Percentiles rank a stretch among this genome's conserved stretches.
These are phyloP conservation scores for Cystofilobasidium bisporidii DNA, from an alignment of 768 basidiomycete species.

Conservation along the genomic window DNA sequence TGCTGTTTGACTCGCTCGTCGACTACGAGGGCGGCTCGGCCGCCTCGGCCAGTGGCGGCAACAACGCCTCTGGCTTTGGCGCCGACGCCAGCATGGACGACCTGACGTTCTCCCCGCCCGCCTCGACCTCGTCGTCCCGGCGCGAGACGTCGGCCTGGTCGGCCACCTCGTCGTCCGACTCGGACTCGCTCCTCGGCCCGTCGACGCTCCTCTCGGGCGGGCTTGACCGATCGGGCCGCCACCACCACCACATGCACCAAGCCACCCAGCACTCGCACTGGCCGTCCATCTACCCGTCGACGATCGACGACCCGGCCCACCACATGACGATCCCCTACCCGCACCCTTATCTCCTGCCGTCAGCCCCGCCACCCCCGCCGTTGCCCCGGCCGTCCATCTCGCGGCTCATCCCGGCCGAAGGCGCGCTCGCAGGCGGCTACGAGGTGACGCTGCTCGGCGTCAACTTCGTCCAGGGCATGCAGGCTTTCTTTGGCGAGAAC, in stretches of 20 bases:
- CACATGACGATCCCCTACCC: slow-evolving; percentile 19
- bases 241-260: too few species aligned
- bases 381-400: slow-evolving; percentile 56
- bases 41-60: background rate
- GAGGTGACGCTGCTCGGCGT: slow-evolving; percentile 89
- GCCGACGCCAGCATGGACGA: background rate
- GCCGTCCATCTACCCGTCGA: slow-evolving; percentile 41
- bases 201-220: background rate
- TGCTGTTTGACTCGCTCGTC: slow-evolving; percentile 23
- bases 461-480: slow-evolving; percentile 55
- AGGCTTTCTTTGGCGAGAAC: slow-evolving; percentile 78
- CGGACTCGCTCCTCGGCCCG: slow-evolving; percentile 11
- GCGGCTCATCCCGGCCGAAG: slow-evolving; percentile 69
- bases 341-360: slow-evolving; percentile 2
- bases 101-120: background rate
- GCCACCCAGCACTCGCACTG: background rate
- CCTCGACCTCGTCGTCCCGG: background rate
- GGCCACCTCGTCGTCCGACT: slow-evolving; percentile 8
- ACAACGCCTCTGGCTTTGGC: too few species aligned
- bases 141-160: slow-evolving; percentile 12
- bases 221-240: too few species aligned
- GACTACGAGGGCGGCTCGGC: slow-evolving; percentile 14
- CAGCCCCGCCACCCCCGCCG: slow-evolving; percentile 31
- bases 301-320: slow-evolving; percentile 40
- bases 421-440: slow-evolving; percentile 83